These are phyloP conservation scores for Hanseniaspora nectarophila DNA, from an alignment of 805 yeast species.

Conservation along the genomic window DNA sequence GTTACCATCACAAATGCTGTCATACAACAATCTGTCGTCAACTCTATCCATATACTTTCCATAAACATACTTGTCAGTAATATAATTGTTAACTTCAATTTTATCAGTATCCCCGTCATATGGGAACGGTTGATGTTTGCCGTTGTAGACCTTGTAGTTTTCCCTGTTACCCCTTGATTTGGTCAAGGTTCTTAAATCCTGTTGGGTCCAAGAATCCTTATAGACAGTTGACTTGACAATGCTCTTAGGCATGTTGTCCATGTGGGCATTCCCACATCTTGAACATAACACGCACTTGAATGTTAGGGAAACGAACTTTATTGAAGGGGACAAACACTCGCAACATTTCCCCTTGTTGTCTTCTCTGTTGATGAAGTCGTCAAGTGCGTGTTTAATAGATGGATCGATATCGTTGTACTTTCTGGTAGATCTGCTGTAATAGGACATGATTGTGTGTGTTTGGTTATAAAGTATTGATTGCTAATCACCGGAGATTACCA, in stretches of 20 bases:
- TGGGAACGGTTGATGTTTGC: conserved; percentile 56
- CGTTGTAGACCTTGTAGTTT: conserved; percentile 55
- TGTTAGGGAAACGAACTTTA: conserved; percentile 34
- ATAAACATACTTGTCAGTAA: conserved; percentile 56
- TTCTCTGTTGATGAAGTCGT: conserved; percentile 46
- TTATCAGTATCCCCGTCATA: conserved; percentile 62
- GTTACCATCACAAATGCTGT: conserved; percentile 15
- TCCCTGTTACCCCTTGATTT: conserved; percentile 48
- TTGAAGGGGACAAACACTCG: conserved; percentile 58
- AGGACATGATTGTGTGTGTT: neutral
- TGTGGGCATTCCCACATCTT: conserved; percentile 69
- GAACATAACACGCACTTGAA: conserved; percentile 72
- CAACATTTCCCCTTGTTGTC: conserved; percentile 64
- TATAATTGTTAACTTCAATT: conserved; percentile 40
- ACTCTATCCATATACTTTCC: conserved; percentile 39
- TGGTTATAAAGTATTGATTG: neutral
- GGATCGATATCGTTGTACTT: conserved; percentile 26
- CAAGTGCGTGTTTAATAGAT: conserved; percentile 39
- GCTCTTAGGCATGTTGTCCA: conserved; percentile 48
- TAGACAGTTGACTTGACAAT: conserved; percentile 47
- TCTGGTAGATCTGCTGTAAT: conserved; percentile 1
- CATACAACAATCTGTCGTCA: conserved; percentile 24
- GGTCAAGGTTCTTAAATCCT: conserved; percentile 38
- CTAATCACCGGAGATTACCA: too few relatives aligned
- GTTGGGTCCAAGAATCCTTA: conserved; percentile 56